These are phyloP conservation scores for Colletotrichum sojae DNA, from an alignment of 2,329 filamentous ascomycete genomes.

Conservation along the genomic window DNA sequence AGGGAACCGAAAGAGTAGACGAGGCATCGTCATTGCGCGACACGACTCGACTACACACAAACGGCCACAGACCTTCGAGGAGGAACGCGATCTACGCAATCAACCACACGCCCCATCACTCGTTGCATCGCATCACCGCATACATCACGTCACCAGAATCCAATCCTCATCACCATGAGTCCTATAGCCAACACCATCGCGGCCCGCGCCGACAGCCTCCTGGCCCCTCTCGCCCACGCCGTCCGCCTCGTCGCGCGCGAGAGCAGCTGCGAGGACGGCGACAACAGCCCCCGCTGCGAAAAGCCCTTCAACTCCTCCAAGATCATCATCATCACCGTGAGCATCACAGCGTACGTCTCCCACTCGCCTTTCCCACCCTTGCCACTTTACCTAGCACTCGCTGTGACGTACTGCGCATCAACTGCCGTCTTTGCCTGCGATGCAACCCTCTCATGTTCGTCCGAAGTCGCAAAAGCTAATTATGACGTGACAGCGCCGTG, in stretches of 20 bases:
- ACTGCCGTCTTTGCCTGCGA: no score
- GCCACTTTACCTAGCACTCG: background rate
- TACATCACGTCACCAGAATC: slow-evolving; percentile 3
- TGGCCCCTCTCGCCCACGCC: slow-evolving; percentile 28
- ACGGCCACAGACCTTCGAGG: background rate
- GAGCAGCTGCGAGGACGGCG: slow-evolving; percentile 19
- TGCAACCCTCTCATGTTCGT: background rate
- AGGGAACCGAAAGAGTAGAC: background rate
- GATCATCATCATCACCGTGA: slow-evolving; percentile 32
- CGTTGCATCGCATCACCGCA: background rate
- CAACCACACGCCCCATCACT: slow-evolving; percentile 5
- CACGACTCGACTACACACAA: slow-evolving; percentile 1
- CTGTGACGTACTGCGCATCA: background rate
- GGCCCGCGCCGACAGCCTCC: slow-evolving; percentile 20
- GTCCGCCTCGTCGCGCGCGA: slow-evolving; percentile 24
- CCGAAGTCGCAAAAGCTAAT: slow-evolving; percentile 1
- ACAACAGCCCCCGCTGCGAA: slow-evolving; percentile 29
- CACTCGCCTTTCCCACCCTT: background rate
- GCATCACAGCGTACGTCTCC: slow-evolving; percentile 30
- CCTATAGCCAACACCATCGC: background rate
- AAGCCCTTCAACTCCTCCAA: slow-evolving; percentile 32
- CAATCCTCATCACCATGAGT: slow-evolving; percentile 2
- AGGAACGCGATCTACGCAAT: background rate
- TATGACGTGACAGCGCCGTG: slow-evolving; percentile 20
- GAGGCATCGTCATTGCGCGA: background rate